Percentiles rank a stretch among this genome's conserved stretches.
phyloP scores from a whole-genome alignment of 1,284 basidiomycete genomes.

The Anthracocystis panici-leucophaei region DNA sequence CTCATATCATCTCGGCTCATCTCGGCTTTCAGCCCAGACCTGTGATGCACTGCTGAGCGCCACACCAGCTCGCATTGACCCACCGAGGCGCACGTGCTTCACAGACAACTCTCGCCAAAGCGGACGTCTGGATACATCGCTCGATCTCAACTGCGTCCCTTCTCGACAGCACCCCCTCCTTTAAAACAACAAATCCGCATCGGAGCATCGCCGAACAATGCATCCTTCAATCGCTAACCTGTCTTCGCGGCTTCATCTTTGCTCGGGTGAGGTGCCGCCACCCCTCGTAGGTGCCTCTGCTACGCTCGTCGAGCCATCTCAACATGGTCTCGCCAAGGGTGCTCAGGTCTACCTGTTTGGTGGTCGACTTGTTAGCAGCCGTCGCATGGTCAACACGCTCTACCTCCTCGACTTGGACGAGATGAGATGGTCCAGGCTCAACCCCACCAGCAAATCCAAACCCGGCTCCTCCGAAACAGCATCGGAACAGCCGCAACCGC shows the following conservation, averaged over 20 bases:
- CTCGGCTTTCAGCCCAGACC: conserved; percentile 1
- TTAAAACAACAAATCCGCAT: not conserved
- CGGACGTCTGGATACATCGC: not conserved
- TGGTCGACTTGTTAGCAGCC: conserved; percentile 62
- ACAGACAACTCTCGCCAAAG: not conserved
- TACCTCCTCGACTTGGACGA: conserved; percentile 58
- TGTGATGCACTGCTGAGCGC: conserved; percentile 1
- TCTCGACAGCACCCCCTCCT: not conserved
- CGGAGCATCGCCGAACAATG: conserved; percentile 25
- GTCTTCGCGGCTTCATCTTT: conserved; percentile 48
- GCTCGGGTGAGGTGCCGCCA: conserved; percentile 60
- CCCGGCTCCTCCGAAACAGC: conserved; percentile 9
- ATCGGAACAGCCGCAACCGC: conserved; percentile 46
- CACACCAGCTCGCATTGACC: not conserved
- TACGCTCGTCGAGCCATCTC: conserved; percentile 51
- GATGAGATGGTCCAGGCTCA: conserved; percentile 51
- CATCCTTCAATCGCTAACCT: conserved; percentile 51
- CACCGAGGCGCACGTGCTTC: conserved; percentile 3
- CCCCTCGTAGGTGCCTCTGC: conserved; percentile 64
- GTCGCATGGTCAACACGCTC: conserved; percentile 61
- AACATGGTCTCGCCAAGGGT: conserved; percentile 10
- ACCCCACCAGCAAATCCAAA: conserved; percentile 15
- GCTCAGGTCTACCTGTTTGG: conserved; percentile 61
- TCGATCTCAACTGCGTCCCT: not conserved
- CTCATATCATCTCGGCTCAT: not conserved